Conservation (phyloP, 306 rosid species). For the Pyrus bretschneideri region DNA sequence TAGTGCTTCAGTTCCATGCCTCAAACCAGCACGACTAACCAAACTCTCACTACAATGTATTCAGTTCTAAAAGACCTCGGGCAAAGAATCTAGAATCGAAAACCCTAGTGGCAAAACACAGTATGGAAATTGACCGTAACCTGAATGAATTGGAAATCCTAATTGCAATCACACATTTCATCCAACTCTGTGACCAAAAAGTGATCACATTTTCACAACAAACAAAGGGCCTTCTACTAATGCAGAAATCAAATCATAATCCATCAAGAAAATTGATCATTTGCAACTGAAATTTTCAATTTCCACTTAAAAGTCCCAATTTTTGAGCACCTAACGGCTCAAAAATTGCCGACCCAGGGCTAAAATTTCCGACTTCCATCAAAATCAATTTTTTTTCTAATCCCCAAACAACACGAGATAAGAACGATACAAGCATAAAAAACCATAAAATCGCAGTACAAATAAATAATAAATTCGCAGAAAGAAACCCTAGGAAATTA, state of each 20-base stretch:
- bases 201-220: neutral
- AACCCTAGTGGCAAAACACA: neutral
- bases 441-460: neutral
- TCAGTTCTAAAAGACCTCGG: neutral
- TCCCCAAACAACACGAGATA: neutral
- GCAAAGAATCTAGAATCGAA: neutral
- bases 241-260: neutral
- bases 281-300: neutral
- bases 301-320: neutral
- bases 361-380: neutral
- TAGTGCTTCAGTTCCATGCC: neutral
- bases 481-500: conserved; percentile 2
- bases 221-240: neutral
- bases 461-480: neutral
- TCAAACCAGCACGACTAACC: neutral
- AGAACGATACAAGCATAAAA: neutral
- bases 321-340: neutral
- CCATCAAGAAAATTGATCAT: neutral
- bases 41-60: neutral
- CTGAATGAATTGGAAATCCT: neutral
- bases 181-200: neutral
- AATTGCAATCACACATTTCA: neutral
- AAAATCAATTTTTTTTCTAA: neutral
- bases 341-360: neutral
- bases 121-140: neutral